Base-by-base conservation (phyloP, 2,329 filamentous ascomycete species). In the Dactylellina parvicollis region DNA sequence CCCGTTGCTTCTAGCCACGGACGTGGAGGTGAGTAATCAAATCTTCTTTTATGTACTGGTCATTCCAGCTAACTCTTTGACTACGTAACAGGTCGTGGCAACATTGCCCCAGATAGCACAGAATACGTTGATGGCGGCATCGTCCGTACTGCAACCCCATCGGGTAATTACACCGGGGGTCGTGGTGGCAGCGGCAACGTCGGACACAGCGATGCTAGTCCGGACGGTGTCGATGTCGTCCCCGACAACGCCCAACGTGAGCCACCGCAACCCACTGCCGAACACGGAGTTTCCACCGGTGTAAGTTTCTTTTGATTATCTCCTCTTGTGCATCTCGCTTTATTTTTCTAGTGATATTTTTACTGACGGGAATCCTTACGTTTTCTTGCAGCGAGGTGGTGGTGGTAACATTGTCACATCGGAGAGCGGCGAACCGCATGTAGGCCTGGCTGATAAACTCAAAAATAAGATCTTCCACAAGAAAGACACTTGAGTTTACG, bases 61-160 rank as follows among this genome's bases (percentile, higher is more conserved):
- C 22, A 50, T 2, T n/a, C 26, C 9, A 3, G n/a, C 24, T 32
- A 30, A 50, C 9, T 26, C 20, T 38, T 18, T 42, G 16, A 14
- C 32, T 20, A 50, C 40, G 10, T 26, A 28, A 12, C 16, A 73
- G 69, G 69, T 49, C 60, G 60, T 36, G 87, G 87, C 77, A 89
- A 89, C 80, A 87, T 89, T 80, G 83, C 82, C 75, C 79, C 81
- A 32, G 87, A 89, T 78, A 79, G 84, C 73, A 88, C 86, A 36
- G 77, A 83, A 76, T 89, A 89, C 78, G 83, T 84, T 74, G 87
- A 89, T 75, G 87, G 87, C 76, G 85, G 86, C 75, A 86, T 89
- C 59, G 86, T 86, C 64, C 85, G 87, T 50, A 78, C 83, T 44
- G 86, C 86, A 54, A 78, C 77, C 40, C 76, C 77, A 12, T 55